Evolutionary conservation across 345 rosid species (phyloP), one percentile per base, ranked within the genome.

Genomic region (Turritis glabra): DNA sequence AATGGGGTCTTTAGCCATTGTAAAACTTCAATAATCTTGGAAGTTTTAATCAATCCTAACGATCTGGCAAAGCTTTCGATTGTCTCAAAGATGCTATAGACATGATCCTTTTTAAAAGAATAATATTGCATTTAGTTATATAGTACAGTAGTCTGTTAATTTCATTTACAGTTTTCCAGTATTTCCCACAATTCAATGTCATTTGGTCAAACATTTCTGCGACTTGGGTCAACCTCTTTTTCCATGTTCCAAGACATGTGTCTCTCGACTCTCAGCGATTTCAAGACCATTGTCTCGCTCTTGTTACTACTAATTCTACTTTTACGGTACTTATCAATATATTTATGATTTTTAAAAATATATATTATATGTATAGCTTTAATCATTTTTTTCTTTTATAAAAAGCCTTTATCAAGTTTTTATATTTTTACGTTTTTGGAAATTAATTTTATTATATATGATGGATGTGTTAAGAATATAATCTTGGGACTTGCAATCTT

Each of bases 191-290:
- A 2, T 46, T 65, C 47, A 60, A 62, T 60, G 74, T 22, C 8
- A 14, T 40, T 26, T 69, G 70, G 79, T 76, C 75, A 69, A 69
- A 76, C 53, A 2, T 68, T 52, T 30, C 6, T 52, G 29, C 15
- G 62, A 75, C 55, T 69, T 59, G 26, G 63, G 74, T 60, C 74
- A 68, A 60, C 21, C 17, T 76, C 30, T 41, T 68, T 68, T 68
- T 68, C 69, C 63, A 69, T 76, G 69, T 69, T 69, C 51, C 75
- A 61, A 76, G 74, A 53, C 41, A 41, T 30, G 37, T 76, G 64
- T 69, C 74, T 69, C 74, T 76, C 18, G 14, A 22, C 14, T 76
- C 57, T 68, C 22, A 67, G 70, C 79, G 18, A 69, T 69, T 76
- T 61, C 75, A 43, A 69, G 79, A 76, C 64, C 18, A 32, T 33